phyloP scores from a whole-genome alignment of 768 basidiomycete species.

The Macrolepiota dolichaula region DNA sequence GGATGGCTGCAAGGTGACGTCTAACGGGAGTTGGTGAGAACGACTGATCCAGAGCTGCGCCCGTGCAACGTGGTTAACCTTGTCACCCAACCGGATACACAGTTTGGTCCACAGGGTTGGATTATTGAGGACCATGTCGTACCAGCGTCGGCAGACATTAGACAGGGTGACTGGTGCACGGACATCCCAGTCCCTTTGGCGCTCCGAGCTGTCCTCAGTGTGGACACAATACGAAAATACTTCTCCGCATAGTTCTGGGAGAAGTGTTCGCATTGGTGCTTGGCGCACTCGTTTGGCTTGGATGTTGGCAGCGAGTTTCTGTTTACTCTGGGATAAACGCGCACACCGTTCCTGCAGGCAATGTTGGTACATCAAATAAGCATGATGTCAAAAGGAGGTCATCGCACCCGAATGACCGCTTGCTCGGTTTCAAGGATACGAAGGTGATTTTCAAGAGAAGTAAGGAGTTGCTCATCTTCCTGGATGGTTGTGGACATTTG shows the following conservation, averaged over 20 bases:
- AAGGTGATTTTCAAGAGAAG: neutral
- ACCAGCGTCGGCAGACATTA: slow-evolving; percentile 21
- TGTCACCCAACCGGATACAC: slow-evolving; percentile 12
- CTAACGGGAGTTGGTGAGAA: slow-evolving; percentile 16
- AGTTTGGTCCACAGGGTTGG: slow-evolving; percentile 18
- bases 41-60: slow-evolving; percentile 17
- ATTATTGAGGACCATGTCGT: slow-evolving; percentile 16
- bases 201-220: neutral
- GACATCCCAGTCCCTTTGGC: neutral
- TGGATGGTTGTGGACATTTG: too few relatives aligned
- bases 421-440: neutral
- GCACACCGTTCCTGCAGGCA: slow-evolving; percentile 3
- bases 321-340: neutral
- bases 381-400: neutral
- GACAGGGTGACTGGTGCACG: slow-evolving; percentile 15
- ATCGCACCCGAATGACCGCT: slow-evolving; percentile 4
- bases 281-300: slow-evolving; percentile 14
- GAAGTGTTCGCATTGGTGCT: slow-evolving; percentile 17
- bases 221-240: slow-evolving; percentile 18
- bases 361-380: neutral
- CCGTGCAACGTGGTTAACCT: slow-evolving; percentile 1
- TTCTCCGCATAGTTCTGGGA: slow-evolving; percentile 18
- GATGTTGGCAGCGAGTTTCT: slow-evolving; percentile 16
- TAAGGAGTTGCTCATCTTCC: neutral
- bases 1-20: slow-evolving; percentile 15